Base-by-base conservation (phyloP, 768 basidiomycete species). In the Calocybe gangraenosa region DNA sequence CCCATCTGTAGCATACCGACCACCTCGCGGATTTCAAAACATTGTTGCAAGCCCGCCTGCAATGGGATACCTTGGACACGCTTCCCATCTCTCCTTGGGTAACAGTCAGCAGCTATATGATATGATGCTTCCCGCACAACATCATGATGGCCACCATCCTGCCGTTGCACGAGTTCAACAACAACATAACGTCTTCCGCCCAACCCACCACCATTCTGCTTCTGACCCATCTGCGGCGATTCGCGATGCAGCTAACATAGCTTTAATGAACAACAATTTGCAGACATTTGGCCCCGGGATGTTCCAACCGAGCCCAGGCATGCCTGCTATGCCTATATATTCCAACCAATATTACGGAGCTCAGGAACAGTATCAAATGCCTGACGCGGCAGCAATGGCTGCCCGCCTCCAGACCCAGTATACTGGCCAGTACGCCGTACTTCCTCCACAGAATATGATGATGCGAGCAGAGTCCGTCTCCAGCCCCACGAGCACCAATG, bases 81-180 rank as follows among this genome's bases (percentile, higher is more conserved):
- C 79, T n/a, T 68, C 81, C 13, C 82, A 85, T 51, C 73, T 87
- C 44, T 82, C 85, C 9, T 67, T 88, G 42, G 84, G 82, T 47
- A 85, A 77, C 57, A 75, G 85, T 21, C 87, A 88, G 54, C 86
- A 87, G 56, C 56, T 88, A 42, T 89, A 88, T 55, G 86, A 88
- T 57, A 85, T 87, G 82, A 85, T 89, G 76, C 65, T 80, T 38
- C 76, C 78, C 33, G 74, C 68, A 20, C 64, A 72, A 25, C 69
- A n/a, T n/a, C 66, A 66, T 44, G 79, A 84, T 50, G 71, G 70
- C 49, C 79, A 74, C 41, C 74, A 80, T 58, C 76, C 83, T 28
- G 77, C 84, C 23, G 81, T 87, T 46, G 73, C 79, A 40, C 86
- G 86, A 52, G 79, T 87, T 40, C 87, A 90, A 61, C 86, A 88